phyloP scores from a whole-genome alignment of 495 filamentous ascomycete species.

The Tuber brumale region DNA sequence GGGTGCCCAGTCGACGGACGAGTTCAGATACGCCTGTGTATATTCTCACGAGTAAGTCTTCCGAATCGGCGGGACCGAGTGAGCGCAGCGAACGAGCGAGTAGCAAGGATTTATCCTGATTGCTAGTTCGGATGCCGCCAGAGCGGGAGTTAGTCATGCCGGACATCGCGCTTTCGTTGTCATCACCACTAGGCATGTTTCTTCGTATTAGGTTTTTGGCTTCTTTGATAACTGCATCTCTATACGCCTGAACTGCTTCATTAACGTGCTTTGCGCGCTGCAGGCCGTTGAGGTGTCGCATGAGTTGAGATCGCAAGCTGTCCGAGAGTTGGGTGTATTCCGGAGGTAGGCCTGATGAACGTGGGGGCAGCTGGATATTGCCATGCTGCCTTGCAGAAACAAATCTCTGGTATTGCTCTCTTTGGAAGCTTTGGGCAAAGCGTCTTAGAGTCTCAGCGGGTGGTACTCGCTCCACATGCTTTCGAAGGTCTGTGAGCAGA shows the following conservation, averaged over 20 bases:
- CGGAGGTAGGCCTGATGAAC: constrained; percentile 39
- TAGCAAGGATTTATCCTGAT: constrained; percentile 82
- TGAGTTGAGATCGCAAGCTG: constrained; percentile 59
- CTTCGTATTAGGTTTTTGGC: constrained; percentile 78
- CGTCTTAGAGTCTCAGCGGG: constrained; percentile 66
- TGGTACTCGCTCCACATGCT: constrained; percentile 74
- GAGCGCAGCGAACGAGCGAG: constrained; percentile 87
- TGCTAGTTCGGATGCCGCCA: constrained; percentile 59
- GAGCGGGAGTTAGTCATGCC: constrained; percentile 59
- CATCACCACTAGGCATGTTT: constrained; percentile 82
- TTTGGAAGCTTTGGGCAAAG: constrained; percentile 59
- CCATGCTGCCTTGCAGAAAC: constrained; percentile 33
- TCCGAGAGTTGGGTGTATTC: constrained; percentile 45
- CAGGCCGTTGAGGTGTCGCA: constrained; percentile 65
- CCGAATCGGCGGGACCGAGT: constrained; percentile 74
- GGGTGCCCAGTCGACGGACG: constrained; percentile 72
- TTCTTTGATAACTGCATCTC: constrained; percentile 79
- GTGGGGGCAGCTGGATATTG: constrained; percentile 35
- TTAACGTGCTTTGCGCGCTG: constrained; percentile 69
- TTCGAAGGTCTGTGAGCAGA: constrained; percentile 69
- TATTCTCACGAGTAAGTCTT: constrained; percentile 71
- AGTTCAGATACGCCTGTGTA: constrained; percentile 86
- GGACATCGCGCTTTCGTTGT: constrained; percentile 84
- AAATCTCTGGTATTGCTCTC: constrained; percentile 45
- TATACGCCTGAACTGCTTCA: constrained; percentile 74